Evolutionary conservation across 805 yeast species (phyloP), one percentile per base, ranked within the genome.

Genomic region (Saturnispora ahearnii): DNA sequence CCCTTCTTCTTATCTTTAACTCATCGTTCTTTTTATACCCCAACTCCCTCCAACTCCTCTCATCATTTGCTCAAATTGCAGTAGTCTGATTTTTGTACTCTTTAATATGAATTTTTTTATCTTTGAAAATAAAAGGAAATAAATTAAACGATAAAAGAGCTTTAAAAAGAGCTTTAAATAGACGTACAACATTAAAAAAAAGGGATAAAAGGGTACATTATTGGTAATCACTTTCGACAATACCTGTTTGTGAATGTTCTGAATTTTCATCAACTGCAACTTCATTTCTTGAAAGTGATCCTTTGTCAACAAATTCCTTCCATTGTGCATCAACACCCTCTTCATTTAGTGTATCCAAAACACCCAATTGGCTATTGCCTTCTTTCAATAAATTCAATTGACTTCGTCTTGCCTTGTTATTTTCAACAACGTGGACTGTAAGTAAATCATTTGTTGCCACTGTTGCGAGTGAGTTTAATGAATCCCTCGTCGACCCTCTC

Each of bases 361-460:
- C 31, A 12, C 33, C 45, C n/a, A 24, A n/a, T 6, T 45, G 38
- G 11, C 15, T 37, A 13, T 21, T 15, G 32, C 40, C 15, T 5
- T 44, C 40, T 28, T n/a, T 47, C 22, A 61, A 52, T 53, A 61
- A 56, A 47, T 59, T 52, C 50, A 62, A 41, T 53, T 66, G 71
- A 34, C 69, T 62, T 47, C 59, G 59, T 53, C 73, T 71, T 36
- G 68, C 67, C 28, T 73, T 60, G 36, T 64, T 64, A 53, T 82
- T 85, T 36, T 83, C 85, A 3, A 85, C 88, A 40, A 88, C 71
- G 59, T 88, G 76, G 36, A 89, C 87, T 4, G 87, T 84, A 60
- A 88, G 74, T 44, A 89, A 74, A 62, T 87, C 91, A 46, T 83
- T 87, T 1, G 96, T 87, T 31, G 90, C 81, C 32, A 90, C 90